Base-by-base conservation (phyloP, 345 rosid genomes). In the Salix dunnii region DNA sequence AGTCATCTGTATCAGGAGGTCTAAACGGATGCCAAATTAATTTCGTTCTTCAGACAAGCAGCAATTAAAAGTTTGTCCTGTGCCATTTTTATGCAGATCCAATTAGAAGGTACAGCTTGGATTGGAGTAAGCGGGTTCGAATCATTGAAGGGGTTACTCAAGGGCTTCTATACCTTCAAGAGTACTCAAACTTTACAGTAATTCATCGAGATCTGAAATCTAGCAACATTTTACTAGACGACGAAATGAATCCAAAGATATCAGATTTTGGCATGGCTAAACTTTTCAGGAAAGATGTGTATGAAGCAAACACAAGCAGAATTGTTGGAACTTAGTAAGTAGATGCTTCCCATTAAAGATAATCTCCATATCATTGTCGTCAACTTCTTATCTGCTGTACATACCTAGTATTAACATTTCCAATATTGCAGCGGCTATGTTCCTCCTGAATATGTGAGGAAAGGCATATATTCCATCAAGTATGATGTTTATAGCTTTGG, bases 401-500 rank as follows among this genome's bases (percentile, higher is more conserved):
- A 14, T 16, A 14, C 51, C 14, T 46, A 46, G 18, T 16, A 3
- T 13, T 46, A 16, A 14, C 51, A 46, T 46, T 4, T 46, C 51
- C 51, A 4, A 14, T 42, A 42, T 42, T 82, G 72, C 81, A 84
- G 90, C 35, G 87, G 91, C 23, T 87, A 84, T 31, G 71, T 84
- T 78, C 89, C 91, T 58, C 89, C 91, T 12, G 90, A 87, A 76
- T 89, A 85, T 33, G 90, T 78, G 21, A 79, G 46, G 42, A 81
- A 67, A 8, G 89, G 91, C 6, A 75, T 72, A 38, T 89, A 89
- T 71, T 85, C 90, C 14, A 81, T 75, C 76, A 89, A 89, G 62
- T 84, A 77, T 18, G 90, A 89, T 3, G 83, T 89, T 33, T 89
- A 82, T 49, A 87, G 90, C 76, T 89, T 87, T 7, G 90, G 91